Conservation (phyloP, 2,329 filamentous ascomycete genomes). For the Fusarium brachygibbosum region DNA sequence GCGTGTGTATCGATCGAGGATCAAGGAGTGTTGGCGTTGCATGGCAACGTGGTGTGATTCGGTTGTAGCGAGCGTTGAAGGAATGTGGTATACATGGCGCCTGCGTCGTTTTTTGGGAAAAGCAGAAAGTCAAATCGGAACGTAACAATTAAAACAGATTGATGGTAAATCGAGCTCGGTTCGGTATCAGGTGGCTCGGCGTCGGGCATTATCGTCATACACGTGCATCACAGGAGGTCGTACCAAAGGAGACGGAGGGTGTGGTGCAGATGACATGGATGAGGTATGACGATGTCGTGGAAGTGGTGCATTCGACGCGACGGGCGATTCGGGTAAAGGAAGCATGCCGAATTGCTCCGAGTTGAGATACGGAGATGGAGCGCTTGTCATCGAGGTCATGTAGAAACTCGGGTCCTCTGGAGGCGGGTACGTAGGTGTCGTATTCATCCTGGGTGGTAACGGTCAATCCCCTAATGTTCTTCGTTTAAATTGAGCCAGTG, state of each 20-base stretch:
- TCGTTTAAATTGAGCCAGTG: slow-evolving; percentile 56
- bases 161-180: slow-evolving; percentile 37
- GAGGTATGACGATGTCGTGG: slow-evolving; percentile 58
- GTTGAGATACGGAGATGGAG: slow-evolving; percentile 61
- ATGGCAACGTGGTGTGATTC: slow-evolving; percentile 46
- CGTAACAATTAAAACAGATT: slow-evolving; percentile 35
- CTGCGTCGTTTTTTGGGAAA: slow-evolving; percentile 50
- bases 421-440: slow-evolving; percentile 60
- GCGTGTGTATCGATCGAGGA: slow-evolving; percentile 30
- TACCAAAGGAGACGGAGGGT: slow-evolving; percentile 55
- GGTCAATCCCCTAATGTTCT: slow-evolving; percentile 68
- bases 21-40: slow-evolving; percentile 52
- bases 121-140: slow-evolving; percentile 37
- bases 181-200: slow-evolving; percentile 49
- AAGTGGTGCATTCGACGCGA: slow-evolving; percentile 53
- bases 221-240: slow-evolving; percentile 51
- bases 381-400: slow-evolving; percentile 55
- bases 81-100: slow-evolving; percentile 56
- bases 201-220: slow-evolving; percentile 55
- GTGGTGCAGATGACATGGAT: slow-evolving; percentile 53
- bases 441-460: slow-evolving; percentile 65
- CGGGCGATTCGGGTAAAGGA: slow-evolving; percentile 61
- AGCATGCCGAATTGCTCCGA: slow-evolving; percentile 61
- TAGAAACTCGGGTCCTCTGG: slow-evolving; percentile 57
- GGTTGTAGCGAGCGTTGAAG: slow-evolving; percentile 55